Evolutionary conservation across 2,329 filamentous ascomycete species (phyloP).

Genomic region (Fonsecaea monophora): DNA sequence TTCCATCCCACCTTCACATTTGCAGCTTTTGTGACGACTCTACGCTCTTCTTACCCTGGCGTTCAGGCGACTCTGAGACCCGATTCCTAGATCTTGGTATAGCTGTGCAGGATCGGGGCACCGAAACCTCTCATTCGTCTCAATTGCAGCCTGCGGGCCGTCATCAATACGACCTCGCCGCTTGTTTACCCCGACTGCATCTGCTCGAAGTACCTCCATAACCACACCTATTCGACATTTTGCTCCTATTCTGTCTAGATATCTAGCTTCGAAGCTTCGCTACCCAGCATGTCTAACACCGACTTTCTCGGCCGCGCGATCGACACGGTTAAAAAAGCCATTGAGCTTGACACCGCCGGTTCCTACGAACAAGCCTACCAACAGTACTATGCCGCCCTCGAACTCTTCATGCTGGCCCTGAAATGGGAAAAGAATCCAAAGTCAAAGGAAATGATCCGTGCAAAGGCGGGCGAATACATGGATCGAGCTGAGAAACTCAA

Average conservation of each 20-base stretch:
- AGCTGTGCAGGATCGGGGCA: neutral
- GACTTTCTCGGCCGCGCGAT: conserved; percentile 98
- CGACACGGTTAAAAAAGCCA: conserved; percentile 95
- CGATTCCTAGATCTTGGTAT: neutral
- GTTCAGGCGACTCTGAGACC: neutral
- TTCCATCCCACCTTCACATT: conserved; percentile 20
- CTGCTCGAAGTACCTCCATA: neutral
- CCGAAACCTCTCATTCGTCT: neutral
- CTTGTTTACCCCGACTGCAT: conserved; percentile 10
- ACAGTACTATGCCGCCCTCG: conserved; percentile 91
- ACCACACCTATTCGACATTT: neutral
- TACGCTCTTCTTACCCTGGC: neutral
- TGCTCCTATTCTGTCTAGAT: neutral
- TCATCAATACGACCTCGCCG: conserved; percentile 3
- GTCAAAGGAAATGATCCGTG: conserved; percentile 95
- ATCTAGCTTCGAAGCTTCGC: neutral
- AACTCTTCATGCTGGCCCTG: conserved; percentile 97
- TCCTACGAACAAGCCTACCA: conserved; percentile 98
- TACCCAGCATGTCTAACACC: conserved; percentile 80
- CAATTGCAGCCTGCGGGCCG: neutral
- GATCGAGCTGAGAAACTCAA: conserved; percentile 98
- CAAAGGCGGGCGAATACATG: conserved; percentile 96
- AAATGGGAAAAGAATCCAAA: conserved; percentile 99
- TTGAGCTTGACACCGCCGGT: conserved; percentile 91
- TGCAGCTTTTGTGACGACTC: neutral